Base-by-base conservation (phyloP, 305 asterid genomes). In the Solanum chacoense region DNA sequence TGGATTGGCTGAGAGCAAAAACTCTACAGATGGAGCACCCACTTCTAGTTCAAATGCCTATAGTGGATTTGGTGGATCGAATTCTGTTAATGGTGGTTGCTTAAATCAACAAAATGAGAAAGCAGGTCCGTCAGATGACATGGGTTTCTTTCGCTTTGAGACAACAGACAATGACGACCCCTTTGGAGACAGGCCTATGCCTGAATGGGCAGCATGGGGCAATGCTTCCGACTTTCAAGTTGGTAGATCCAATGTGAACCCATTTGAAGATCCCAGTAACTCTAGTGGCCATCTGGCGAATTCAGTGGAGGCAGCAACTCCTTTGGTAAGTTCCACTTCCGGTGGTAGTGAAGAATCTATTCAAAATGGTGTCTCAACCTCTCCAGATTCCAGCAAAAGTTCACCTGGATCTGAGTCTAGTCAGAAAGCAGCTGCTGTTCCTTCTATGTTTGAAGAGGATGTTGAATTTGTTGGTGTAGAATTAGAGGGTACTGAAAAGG, bases 181-280 rank as follows among this genome's bases (percentile, higher is more conserved):
- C 74, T 95, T 95, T 91, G 98, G 93, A 74, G 98, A 95, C 88
- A 89, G 98, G 92, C 95, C 98, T 29, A 94, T 95, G 65, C 99
- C 99, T 18, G 98, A 97, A 90, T 97, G 99, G 99, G 98, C 93
- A 65, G 96, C 94, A 73, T 96, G 98, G 98, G 98, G 95, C 0
- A 95, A 94, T 81, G 90, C 94, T 67, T 88, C 98, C 3, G 94
- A 97, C 89, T 89, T 94, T 88, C 96, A 90, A 87, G 93, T 89
- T 40, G 93, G 94, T 74, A 94, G 96, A 40, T 94, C 99, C 1
- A 92, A 92, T 71, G 87, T 89, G 26, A 95, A 97, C 91, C 99
- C 98, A 14, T 97, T 96, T 81, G 94, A 90, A 28, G 97, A 96
- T 87, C 93, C 85, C 50, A 90, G 71, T 34, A 83, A 89, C 89